Base-by-base conservation (phyloP, 2,329 filamentous ascomycete genomes). In the Leptographium flavum region DNA sequence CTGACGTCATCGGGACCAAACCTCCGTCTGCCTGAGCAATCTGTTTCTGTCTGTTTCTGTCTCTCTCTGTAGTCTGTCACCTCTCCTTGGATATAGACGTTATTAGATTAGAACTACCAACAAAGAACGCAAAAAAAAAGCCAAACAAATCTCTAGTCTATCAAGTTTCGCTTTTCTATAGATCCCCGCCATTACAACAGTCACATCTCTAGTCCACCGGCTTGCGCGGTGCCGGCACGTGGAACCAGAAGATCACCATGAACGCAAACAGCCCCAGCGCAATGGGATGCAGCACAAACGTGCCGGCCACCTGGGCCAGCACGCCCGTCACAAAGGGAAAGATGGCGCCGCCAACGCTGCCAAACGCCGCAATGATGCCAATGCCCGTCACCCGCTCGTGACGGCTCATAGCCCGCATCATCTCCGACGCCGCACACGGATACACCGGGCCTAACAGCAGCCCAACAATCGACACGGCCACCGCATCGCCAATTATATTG, bases 391-490 rank as follows among this genome's bases (percentile, higher is more conserved):
- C 70, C 50, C 79, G 74, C 46, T 84, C 66, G 33, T 69, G 63
- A 15, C 73, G 64, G 15, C 70, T 71, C 58, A 87, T 68, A 31
- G 71, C 63, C 33, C 73, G 66, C 45, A 79, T 70, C 52, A 85
- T 79, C 6, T 84, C 67, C 1, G 74, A 72, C 4, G 74, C 71
- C 0, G 79, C 75, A 56, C 82, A 87, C 0, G 86, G 84, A 56
- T 87, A 93, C 5, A 93, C 71, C 0, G 86, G 85, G 0, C 87
- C 86, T 1, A 93, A 66, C 27, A 92, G 61, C 8, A 92, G 61
- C 13, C 87, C 87, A 17, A 92, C 70, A 22, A 92, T 63, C 60
- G 76, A 66, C 4, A 84, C 72, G 3, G 77, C 73, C 2, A 83
- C 79, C 17, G 79, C 76, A 52, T 83, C 71, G 14, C 79, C 79